phyloP scores from a whole-genome alignment of 1,139 yeast species.

The Hemisphaericaspora xylofermentans region DNA sequence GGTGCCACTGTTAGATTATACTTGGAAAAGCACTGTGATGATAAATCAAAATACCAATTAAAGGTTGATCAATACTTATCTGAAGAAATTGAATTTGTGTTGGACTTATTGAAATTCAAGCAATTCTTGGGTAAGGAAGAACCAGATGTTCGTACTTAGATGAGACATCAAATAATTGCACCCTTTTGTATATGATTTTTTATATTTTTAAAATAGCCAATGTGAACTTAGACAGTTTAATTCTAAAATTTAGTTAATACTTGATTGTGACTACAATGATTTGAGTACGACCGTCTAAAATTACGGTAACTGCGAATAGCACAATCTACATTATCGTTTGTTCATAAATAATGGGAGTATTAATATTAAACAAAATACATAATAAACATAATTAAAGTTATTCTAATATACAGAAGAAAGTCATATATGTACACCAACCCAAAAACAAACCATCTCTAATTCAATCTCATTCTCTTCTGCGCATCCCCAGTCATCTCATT shows the following conservation, averaged over 20 bases:
- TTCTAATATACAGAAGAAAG: not conserved
- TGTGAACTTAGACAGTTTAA: too few relatives aligned
- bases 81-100: constrained; percentile 60
- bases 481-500: constrained; percentile 12
- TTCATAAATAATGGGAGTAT: too few relatives aligned
- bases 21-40: constrained; percentile 78
- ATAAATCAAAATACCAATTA: constrained; percentile 46
- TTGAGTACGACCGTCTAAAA: too few relatives aligned
- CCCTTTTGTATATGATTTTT: not conserved
- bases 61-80: constrained; percentile 72
- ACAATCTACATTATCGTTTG: too few relatives aligned
- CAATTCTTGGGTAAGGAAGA: constrained; percentile 76
- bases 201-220: too few relatives aligned
- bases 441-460: not conserved
- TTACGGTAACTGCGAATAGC: too few relatives aligned
- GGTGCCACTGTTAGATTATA: constrained; percentile 97
- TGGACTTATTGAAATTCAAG: constrained; percentile 68
- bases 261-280: too few relatives aligned
- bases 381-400: not conserved
- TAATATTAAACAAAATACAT: not conserved
- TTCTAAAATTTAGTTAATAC: not conserved
- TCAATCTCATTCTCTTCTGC: constrained; percentile 15
- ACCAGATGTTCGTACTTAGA: constrained; percentile 84
- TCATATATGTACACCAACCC: not conserved
- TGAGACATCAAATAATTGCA: not conserved